These are phyloP conservation scores for Fraxinus albicans DNA, from an alignment of 305 asterid genomes.

Conservation along the genomic window DNA sequence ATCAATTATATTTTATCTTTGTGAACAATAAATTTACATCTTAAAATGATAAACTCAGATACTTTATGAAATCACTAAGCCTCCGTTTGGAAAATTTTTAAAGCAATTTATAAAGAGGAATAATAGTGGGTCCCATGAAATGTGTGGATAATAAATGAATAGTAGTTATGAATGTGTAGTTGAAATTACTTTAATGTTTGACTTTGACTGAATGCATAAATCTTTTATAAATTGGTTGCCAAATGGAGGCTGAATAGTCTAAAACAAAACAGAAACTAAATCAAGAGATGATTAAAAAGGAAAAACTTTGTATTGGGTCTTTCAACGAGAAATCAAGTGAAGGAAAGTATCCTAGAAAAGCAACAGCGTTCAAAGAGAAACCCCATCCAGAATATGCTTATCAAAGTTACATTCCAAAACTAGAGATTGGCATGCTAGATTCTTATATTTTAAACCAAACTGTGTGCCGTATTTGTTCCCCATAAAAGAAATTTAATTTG, in stretches of 20 bases:
- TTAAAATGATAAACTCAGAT: neutral
- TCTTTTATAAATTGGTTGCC: neutral
- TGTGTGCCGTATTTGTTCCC: neutral
- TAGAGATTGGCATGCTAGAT: neutral
- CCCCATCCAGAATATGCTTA: neutral
- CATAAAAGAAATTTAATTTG: neutral
- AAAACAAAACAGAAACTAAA: neutral
- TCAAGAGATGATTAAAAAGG: neutral
- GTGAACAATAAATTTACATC: neutral
- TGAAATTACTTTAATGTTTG: no score
- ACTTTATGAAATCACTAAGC: neutral
- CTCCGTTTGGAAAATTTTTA: neutral
- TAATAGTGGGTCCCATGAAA: neutral
- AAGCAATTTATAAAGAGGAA: neutral
- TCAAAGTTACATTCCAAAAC: neutral
- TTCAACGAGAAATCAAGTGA: neutral
- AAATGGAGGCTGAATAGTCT: neutral
- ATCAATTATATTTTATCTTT: neutral
- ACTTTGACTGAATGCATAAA: neutral
- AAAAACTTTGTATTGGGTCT: neutral
- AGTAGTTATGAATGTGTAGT: neutral
- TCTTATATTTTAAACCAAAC: neutral
- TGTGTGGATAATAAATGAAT: no score
- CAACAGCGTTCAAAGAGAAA: neutral
- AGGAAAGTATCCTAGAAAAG: neutral